These are phyloP conservation scores for Fomes fomentarius DNA, from an alignment of 1,284 basidiomycete species.

Conservation along the genomic window DNA sequence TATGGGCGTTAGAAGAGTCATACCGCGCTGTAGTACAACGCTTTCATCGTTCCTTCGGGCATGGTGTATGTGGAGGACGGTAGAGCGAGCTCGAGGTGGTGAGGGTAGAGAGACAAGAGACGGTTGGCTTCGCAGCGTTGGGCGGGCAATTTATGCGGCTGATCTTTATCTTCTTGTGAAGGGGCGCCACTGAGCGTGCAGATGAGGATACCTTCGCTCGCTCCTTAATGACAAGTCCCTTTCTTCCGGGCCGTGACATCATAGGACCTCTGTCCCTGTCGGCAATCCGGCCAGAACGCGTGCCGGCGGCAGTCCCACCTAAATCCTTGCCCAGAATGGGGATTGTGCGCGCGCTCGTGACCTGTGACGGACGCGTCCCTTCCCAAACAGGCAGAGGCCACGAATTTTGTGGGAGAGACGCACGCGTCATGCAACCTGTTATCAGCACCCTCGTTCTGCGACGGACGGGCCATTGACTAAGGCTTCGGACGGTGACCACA, in stretches of 20 bases:
- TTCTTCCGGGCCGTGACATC: constrained; percentile 25
- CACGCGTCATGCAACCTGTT: constrained; percentile 14
- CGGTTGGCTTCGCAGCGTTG: neutral
- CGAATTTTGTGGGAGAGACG: constrained; percentile 7
- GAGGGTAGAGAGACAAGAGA: constrained; percentile 11
- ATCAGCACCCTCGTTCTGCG: constrained; percentile 22
- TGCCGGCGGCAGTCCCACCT: constrained; percentile 9
- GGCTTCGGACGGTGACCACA: neutral
- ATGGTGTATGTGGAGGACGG: constrained; percentile 33
- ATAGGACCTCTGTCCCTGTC: constrained; percentile 16
- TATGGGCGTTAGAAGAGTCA: constrained; percentile 11
- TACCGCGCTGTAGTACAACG: constrained; percentile 43
- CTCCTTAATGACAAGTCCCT: neutral
- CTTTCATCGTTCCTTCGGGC: constrained; percentile 48
- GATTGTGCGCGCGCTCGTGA: constrained; percentile 16
- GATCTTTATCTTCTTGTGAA: constrained; percentile 25
- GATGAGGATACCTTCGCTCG: neutral
- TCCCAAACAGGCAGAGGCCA: neutral
- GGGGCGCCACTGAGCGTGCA: constrained; percentile 14
- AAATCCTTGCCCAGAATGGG: neutral
- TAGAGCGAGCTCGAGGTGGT: constrained; percentile 1
- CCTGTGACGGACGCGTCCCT: constrained; percentile 18
- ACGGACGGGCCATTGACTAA: neutral
- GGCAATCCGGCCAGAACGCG: constrained; percentile 10
- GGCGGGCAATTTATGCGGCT: constrained; percentile 4